Base-by-base conservation (phyloP, 352 stramenopile genomes). In the Globisporangium yorkense region DNA sequence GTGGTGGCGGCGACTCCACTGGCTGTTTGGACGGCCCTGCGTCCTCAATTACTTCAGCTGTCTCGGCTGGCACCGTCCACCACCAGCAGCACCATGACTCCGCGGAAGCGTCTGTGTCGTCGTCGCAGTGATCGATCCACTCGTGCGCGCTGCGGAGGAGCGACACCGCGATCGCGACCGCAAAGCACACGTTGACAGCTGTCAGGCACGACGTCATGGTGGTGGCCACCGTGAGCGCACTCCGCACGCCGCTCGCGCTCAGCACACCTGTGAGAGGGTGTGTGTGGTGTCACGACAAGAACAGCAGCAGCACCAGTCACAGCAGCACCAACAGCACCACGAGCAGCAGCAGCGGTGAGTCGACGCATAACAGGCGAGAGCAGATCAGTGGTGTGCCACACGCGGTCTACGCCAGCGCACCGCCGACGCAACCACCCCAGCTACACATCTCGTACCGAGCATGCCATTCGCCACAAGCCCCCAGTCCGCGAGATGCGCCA, bases 151-250 rank as follows among this genome's bases (percentile, higher is more conserved):
- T 71, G 12, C 46, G 63, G 2, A 53, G 39, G 27, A 65, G 31
- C 37, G 51, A 66, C 15, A 79, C 31, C 3, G 39, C 52, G 16
- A 78, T 53, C 5, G 62, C 20, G n/a, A 60, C 27, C 1, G 83
- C 27, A 27, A 62, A 71, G 10, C 46, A 58, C 6, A 60, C 35
- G 59, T 90, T 87, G n/a, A 87, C 31, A 40, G 80, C 80, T 2
- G 48, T 61, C 13, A 90, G 44, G 5, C 68, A 79, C 15, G 70
- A 55, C 10, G 65, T 73, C 59, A 87, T 70, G 4, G 75, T 70
- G 5, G 80, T 87, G 20, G 77, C 68, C 0, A 90, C 80, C 7
- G 77, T 90, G 13, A 90, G 67, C 10, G 77, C 77, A 39, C 77
- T 90, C 7, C 71, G 68, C 0, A 88, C 76, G 15, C 67, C 68